A percentile compares a stretch with the other conserved stretches of the same genome.
Conservation (phyloP, 495 filamentous ascomycete species). For the Xanthoparmelia taractica region DNA sequence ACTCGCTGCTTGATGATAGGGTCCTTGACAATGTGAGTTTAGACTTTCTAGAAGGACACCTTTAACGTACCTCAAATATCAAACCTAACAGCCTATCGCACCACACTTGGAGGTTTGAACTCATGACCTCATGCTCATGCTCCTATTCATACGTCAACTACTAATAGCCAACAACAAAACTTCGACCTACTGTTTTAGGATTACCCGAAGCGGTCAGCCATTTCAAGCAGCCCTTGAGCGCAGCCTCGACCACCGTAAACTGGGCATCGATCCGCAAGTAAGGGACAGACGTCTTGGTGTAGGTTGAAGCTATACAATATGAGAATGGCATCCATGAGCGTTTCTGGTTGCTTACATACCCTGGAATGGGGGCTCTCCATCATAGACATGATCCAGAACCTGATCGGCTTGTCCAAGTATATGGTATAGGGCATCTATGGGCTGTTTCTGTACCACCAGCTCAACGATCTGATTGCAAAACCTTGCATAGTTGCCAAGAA, state of each 20-base stretch:
- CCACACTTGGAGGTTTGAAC: constrained; percentile 70
- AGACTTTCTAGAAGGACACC: constrained; percentile 5
- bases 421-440: constrained; percentile 77
- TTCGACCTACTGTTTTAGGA: constrained; percentile 44
- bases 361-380: constrained; percentile 57
- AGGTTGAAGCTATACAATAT: constrained; percentile 36
- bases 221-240: constrained; percentile 78
- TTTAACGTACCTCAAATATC: constrained; percentile 56
- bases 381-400: constrained; percentile 67
- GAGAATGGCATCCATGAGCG: background rate
- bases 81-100: constrained; percentile 64
- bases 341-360: constrained; percentile 40
- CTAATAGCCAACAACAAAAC: constrained; percentile 11
- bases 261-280: constrained; percentile 80
- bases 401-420: constrained; percentile 71
- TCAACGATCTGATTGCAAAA: constrained; percentile 84
- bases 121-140: constrained; percentile 52
- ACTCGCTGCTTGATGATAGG: constrained; percentile 78
- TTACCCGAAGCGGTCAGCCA: constrained; percentile 56
- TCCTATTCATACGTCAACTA: constrained; percentile 37
- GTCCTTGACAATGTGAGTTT: constrained; percentile 46
- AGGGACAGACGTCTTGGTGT: constrained; percentile 70
- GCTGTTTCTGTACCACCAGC: constrained; percentile 65
- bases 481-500: constrained; percentile 91
- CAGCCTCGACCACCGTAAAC: constrained; percentile 83